phyloP scores from a whole-genome alignment of 2,329 filamentous ascomycete species.

The Geoglossum cookeanum region DNA sequence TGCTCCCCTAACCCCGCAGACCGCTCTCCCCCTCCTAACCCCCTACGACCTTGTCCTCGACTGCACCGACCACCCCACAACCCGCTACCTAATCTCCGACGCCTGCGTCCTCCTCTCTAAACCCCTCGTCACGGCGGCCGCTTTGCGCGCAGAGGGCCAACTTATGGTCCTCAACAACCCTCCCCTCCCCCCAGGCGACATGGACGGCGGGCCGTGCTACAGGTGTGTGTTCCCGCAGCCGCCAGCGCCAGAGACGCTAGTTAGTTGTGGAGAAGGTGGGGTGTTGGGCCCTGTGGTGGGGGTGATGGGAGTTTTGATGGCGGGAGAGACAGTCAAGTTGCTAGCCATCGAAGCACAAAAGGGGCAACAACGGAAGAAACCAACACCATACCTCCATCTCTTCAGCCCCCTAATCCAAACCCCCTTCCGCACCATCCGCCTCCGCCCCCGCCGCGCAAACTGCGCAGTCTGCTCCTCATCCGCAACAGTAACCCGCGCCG shows the following conservation, averaged over 20 bases:
- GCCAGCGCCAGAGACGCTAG: conserved; percentile 62
- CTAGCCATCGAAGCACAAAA: conserved; percentile 28
- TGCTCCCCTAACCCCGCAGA: conserved; percentile 46
- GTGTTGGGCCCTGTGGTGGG: conserved; percentile 87
- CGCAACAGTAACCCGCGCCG: conserved; percentile 37
- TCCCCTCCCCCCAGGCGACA: conserved; percentile 37
- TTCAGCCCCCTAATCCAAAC: conserved; percentile 12
- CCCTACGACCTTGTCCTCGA: conserved; percentile 74
- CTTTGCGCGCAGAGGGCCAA: conserved; percentile 75
- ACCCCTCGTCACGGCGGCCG: conserved; percentile 74
- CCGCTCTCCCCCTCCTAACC: conserved; percentile 45
- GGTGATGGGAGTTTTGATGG: conserved; percentile 81
- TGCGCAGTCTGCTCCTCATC: conserved; percentile 60
- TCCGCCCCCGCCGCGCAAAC: conserved; percentile 16
- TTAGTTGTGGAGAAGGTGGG: conserved; percentile 81
- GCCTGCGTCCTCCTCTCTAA: conserved; percentile 63
- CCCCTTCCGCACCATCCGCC: conserved; percentile 19
- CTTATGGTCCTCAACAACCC: conserved; percentile 76
- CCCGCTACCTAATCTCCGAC: conserved; percentile 84
- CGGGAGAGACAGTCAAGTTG: conserved; percentile 75
- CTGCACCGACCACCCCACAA: conserved; percentile 84
- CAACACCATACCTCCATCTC: conserved; percentile 18
- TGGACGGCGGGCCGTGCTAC: conserved; percentile 64
- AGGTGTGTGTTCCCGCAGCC: conserved; percentile 81
- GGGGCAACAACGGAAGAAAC: conserved; percentile 15